Evolutionary conservation across 1,139 yeast species (phyloP).

Genomic region (Lodderomyces jiufengensis): DNA sequence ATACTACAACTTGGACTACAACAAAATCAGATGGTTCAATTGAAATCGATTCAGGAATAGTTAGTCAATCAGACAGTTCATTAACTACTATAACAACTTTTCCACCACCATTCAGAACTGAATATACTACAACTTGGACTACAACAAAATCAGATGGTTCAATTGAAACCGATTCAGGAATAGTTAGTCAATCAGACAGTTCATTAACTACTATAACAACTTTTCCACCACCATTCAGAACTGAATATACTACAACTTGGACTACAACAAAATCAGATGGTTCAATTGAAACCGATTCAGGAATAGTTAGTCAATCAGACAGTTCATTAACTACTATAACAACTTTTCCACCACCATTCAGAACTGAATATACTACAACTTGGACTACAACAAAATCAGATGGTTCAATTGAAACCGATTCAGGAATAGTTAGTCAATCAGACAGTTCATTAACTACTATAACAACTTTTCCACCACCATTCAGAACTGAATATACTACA

Average conservation of each 20-base stretch:
- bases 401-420: conserved; percentile 12
- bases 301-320: conserved; percentile 11
- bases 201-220: conserved; percentile 7
- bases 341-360: conserved; percentile 3
- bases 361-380: conserved; percentile 8
- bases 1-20: conserved; percentile 10
- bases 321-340: conserved; percentile 6
- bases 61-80: conserved; percentile 4
- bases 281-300: conserved; percentile 14
- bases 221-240: conserved; percentile 1
- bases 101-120: conserved; percentile 2
- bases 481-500: too few species aligned
- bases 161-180: conserved; percentile 7
- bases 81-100: conserved; percentile 4
- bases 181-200: conserved; percentile 4
- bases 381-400: conserved; percentile 7
- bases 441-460: conserved; percentile 3
- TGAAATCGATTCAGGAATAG: conserved; percentile 9
- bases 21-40: conserved; percentile 5
- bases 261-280: conserved; percentile 18
- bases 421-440: conserved; percentile 8
- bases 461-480: not conserved
- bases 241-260: conserved; percentile 18
- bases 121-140: conserved; percentile 1
- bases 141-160: conserved; percentile 4